Evolutionary conservation across 148 eudicot species (phyloP).

Genomic region (Persicaria maculosa): DNA sequence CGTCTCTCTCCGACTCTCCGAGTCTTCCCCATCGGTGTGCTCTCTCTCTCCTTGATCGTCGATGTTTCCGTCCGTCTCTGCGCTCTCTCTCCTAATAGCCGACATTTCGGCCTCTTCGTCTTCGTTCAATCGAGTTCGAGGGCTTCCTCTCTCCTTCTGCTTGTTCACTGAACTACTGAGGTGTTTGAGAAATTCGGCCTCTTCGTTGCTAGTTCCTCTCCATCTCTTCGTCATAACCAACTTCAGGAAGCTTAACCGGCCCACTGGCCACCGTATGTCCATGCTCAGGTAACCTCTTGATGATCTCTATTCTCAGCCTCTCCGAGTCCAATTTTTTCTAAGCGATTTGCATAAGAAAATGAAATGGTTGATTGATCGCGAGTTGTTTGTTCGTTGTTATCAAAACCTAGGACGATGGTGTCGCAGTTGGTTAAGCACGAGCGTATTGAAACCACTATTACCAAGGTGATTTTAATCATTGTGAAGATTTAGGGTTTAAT

Average conservation of each 20-base stretch:
- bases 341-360: not conserved
- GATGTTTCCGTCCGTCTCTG: no score
- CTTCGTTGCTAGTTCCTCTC: not conserved
- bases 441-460: conserved; percentile 88
- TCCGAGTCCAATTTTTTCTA: not conserved
- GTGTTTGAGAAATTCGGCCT: not conserved
- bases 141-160: no score
- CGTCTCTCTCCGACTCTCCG: no score
- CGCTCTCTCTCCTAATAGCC: no score
- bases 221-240: conserved; percentile 50
- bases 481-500: not conserved
- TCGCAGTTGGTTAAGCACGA: conserved; percentile 92
- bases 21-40: no score
- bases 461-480: conserved; percentile 50
- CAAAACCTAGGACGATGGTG: conserved; percentile 69
- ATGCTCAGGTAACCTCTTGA: conserved; percentile 74
- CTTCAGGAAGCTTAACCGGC: conserved; percentile 87
- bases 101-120: no score
- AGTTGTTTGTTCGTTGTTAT: conserved; percentile 13
- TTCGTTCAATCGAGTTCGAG: no score
- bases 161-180: no score
- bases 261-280: conserved; percentile 79
- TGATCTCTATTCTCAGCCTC: no score
- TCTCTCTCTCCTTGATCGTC: no score
- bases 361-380: not conserved